Conservation (phyloP, 176 grass and related monocot genomes). For the Juncus inflexus region DNA sequence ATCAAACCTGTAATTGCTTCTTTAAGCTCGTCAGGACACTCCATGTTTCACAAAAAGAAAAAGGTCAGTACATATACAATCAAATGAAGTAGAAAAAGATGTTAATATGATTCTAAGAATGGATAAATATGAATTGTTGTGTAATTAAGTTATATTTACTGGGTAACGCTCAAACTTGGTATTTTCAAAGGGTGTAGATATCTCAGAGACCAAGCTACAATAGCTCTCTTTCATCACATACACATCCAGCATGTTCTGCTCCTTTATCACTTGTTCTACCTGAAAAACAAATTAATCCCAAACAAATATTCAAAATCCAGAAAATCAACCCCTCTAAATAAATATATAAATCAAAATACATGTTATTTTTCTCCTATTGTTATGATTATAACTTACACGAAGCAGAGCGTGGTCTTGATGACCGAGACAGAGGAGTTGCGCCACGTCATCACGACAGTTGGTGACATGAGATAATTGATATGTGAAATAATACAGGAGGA, state of each 20-base stretch:
- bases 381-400: slow-evolving; percentile 25
- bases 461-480: slow-evolving; percentile 28
- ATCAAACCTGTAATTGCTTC: slow-evolving; percentile 66
- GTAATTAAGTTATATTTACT: neutral
- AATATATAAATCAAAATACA: too few species aligned
- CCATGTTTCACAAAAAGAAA: slow-evolving; percentile 2
- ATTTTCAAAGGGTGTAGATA: slow-evolving; percentile 41
- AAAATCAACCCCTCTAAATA: too few species aligned
- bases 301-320: too few species aligned
- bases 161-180: slow-evolving; percentile 24
- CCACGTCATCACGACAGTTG: slow-evolving; percentile 53
- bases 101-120: too few species aligned
- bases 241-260: slow-evolving; percentile 63
- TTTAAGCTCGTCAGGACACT: slow-evolving; percentile 83
- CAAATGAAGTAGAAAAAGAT: too few species aligned
- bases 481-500: slow-evolving; percentile 53
- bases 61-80: too few species aligned
- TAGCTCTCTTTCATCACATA: slow-evolving; percentile 56
- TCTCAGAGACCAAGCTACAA: slow-evolving; percentile 52
- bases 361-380: too few species aligned
- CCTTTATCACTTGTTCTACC: slow-evolving; percentile 73
- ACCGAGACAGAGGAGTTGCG: slow-evolving; percentile 67
- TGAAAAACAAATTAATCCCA: slow-evolving; percentile 4
- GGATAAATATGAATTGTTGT: too few species aligned
- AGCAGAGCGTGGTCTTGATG: slow-evolving; percentile 65